These are phyloP conservation scores for Saccharum officinarum DNA, from an alignment of 176 grass and related monocot genomes.

Conservation along the genomic window DNA sequence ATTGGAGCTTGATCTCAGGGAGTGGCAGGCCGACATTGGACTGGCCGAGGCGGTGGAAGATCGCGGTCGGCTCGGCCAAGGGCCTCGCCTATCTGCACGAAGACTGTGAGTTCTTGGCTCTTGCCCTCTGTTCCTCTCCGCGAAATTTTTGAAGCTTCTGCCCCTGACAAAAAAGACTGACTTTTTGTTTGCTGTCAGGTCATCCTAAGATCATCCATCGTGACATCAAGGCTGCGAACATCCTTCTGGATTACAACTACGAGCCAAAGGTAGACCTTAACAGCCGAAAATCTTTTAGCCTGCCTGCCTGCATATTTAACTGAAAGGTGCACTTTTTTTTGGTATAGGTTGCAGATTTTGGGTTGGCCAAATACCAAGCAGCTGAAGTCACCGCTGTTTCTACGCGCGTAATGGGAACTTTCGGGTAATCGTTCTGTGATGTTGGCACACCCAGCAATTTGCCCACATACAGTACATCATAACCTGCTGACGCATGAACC, in stretches of 20 bases:
- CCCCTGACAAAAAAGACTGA: background rate
- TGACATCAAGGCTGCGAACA: conserved; percentile 87
- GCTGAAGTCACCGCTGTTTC: conserved; percentile 52
- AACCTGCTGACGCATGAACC: background rate
- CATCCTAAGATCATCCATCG: conserved; percentile 86
- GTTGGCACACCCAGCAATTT: background rate
- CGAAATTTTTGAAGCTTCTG: background rate
- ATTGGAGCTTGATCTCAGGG: conserved; percentile 15
- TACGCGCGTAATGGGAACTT: conserved; percentile 76
- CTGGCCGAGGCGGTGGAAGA: conserved; percentile 75
- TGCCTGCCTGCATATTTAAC: background rate
- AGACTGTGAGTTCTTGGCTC: conserved; percentile 69
- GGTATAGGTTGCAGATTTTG: conserved; percentile 82
- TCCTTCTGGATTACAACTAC: conserved; percentile 79
- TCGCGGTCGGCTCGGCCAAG: conserved; percentile 77
- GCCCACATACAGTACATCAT: background rate
- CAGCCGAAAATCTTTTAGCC: background rate
- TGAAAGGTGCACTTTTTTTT: background rate
- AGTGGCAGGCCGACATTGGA: conserved; percentile 62
- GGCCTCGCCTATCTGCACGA: conserved; percentile 87
- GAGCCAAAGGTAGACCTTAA: conserved; percentile 58
- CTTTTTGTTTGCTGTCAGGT: conserved; percentile 45
- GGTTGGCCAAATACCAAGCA: conserved; percentile 68
- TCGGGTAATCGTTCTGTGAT: conserved; percentile 51
- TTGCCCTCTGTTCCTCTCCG: background rate